Evolutionary conservation across 805 yeast genomes (phyloP).

Genomic region (Yamadazyma ubonensis): DNA sequence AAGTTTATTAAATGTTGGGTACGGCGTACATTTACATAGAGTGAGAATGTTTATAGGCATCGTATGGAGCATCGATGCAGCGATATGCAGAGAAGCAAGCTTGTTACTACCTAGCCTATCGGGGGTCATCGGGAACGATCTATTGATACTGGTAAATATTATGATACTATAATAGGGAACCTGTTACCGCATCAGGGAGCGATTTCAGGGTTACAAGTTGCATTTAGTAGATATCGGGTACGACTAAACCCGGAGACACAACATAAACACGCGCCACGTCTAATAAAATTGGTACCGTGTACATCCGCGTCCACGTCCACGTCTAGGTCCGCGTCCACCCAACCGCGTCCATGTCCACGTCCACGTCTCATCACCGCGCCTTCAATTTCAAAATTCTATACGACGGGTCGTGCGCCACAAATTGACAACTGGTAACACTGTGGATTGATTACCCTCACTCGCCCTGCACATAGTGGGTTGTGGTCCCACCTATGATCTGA

Average conservation of each 20-base stretch:
- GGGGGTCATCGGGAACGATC: background rate
- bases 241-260: background rate
- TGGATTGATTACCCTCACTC: constrained; percentile 3
- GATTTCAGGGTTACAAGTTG: background rate
- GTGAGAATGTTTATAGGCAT: too few relatives aligned
- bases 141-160: background rate
- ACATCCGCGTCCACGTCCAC: too few relatives aligned
- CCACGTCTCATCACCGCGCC: too few relatives aligned
- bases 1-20: too few relatives aligned
- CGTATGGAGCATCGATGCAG: too few relatives aligned
- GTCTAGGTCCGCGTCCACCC: too few relatives aligned
- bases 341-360: too few relatives aligned
- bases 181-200: background rate
- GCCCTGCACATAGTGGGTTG: constrained; percentile 8
- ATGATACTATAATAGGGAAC: background rate
- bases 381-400: too few relatives aligned
- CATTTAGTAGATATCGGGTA: background rate
- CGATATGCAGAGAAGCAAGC: too few relatives aligned
- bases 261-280: background rate
- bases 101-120: background rate
- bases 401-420: constrained; percentile 1
- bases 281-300: too few relatives aligned
- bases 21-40: too few relatives aligned
- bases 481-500: constrained; percentile 11
- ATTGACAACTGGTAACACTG: constrained; percentile 1